These are phyloP conservation scores for Globisporangium abappressorium DNA, from an alignment of 352 stramenopile species.

Conservation along the genomic window DNA sequence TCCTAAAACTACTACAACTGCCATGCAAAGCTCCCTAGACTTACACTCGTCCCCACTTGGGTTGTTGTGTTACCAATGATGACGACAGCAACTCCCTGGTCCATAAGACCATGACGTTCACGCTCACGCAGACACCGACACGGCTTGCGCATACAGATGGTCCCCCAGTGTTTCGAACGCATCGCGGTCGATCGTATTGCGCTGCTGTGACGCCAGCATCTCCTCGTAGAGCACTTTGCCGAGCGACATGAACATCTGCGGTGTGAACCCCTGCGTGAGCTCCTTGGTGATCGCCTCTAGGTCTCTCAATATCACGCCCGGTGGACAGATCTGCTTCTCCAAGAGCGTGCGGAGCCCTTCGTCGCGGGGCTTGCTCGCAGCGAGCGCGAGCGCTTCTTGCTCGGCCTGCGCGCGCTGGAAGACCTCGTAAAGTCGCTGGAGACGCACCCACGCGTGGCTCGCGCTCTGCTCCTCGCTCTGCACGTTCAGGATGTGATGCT, in stretches of 20 bases:
- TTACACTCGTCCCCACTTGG: background rate
- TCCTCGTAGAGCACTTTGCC: conserved; percentile 70
- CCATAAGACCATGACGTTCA: background rate
- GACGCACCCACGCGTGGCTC: conserved; percentile 48
- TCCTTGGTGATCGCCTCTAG: conserved; percentile 43
- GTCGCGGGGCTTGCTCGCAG: conserved; percentile 23
- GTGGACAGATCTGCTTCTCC: conserved; percentile 31
- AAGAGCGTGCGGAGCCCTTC: conserved; percentile 49
- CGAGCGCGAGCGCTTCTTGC: conserved; percentile 23
- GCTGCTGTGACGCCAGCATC: conserved; percentile 46
- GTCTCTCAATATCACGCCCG: conserved; percentile 47
- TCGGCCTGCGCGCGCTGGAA: conserved; percentile 44
- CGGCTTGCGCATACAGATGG: conserved; percentile 46
- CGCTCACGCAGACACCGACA: conserved; percentile 43
- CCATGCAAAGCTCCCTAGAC: background rate
- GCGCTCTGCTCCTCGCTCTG: conserved; percentile 48
- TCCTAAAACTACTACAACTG: background rate
- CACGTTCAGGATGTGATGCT: conserved; percentile 30
- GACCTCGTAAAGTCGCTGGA: conserved; percentile 58
- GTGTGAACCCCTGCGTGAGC: conserved; percentile 67
- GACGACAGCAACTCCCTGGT: background rate
- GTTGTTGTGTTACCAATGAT: background rate
- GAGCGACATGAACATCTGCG: conserved; percentile 63
- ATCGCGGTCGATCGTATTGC: conserved; percentile 44
- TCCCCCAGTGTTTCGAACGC: conserved; percentile 53